These are phyloP conservation scores for Marsdenia floribunda DNA, from an alignment of 257 asterid species.

Conservation along the genomic window DNA sequence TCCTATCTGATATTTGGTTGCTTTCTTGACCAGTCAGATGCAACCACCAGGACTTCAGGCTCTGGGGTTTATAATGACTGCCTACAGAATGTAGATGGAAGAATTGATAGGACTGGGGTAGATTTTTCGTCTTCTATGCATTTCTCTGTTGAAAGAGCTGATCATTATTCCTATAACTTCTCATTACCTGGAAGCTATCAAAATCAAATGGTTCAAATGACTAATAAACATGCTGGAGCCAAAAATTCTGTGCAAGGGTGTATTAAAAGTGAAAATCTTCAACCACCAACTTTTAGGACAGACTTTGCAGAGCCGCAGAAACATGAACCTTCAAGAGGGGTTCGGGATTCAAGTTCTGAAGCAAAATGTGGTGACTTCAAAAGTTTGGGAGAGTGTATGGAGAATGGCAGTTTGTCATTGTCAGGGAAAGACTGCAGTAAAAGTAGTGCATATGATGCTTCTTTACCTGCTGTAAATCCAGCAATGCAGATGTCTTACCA, in stretches of 20 bases:
- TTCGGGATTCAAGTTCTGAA: conserved; percentile 25
- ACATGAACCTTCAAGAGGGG: conserved; percentile 31
- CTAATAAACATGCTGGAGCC: conserved; percentile 37
- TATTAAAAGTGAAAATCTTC: conserved; percentile 28
- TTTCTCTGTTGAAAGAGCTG: conserved; percentile 35
- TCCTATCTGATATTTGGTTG: conserved; percentile 25
- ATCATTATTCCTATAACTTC: conserved; percentile 22
- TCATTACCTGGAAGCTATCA: conserved; percentile 28
- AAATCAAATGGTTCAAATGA: conserved; percentile 35
- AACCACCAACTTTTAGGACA: conserved; percentile 37
- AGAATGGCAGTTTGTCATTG: conserved; percentile 18
- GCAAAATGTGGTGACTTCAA: conserved; percentile 27
- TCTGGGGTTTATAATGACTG: conserved; percentile 36
- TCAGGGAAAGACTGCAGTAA: conserved; percentile 27
- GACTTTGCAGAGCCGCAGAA: conserved; percentile 28
- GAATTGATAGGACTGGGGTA: conserved; percentile 32
- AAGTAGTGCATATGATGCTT: conserved; percentile 24
- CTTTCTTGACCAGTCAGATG: conserved; percentile 55
- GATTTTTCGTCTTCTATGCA: conserved; percentile 39
- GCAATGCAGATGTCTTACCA: conserved; percentile 22
- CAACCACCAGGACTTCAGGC: conserved; percentile 39
- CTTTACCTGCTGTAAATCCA: conserved; percentile 26
- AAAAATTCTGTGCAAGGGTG: conserved; percentile 29
- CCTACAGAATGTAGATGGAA: conserved; percentile 29
- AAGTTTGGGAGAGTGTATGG: conserved; percentile 27